Percentiles rank a stretch among this genome's conserved stretches.
Evolutionary conservation across 2,329 filamentous ascomycete genomes (phyloP).

Genomic region (Penicillium sp.): DNA sequence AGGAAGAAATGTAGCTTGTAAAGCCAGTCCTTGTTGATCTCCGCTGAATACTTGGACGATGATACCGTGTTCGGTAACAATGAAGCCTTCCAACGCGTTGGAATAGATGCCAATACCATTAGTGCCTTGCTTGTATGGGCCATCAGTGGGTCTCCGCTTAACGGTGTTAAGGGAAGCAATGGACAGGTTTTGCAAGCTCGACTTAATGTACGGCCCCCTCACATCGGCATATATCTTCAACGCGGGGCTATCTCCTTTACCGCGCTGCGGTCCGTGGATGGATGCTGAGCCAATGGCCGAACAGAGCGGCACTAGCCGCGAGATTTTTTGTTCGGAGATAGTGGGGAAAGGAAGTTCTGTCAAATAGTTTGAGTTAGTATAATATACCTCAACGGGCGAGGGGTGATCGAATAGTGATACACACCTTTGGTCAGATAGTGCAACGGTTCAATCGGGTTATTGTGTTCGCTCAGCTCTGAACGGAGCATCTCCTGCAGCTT

Average conservation of each 20-base stretch:
- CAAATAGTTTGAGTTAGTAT: too few species aligned
- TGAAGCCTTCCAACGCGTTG: constrained; percentile 80
- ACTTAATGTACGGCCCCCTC: constrained; percentile 79
- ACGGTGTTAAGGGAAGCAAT: constrained; percentile 80
- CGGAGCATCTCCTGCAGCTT: constrained; percentile 84
- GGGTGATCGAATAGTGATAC: background rate
- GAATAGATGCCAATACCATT: constrained; percentile 91
- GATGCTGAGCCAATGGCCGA: constrained; percentile 66
- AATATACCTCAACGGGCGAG: too few species aligned
- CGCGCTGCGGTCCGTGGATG: constrained; percentile 50
- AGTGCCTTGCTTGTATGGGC: constrained; percentile 80
- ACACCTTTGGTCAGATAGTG: constrained; percentile 88
- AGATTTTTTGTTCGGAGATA: constrained; percentile 70
- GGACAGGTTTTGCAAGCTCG: constrained; percentile 79
- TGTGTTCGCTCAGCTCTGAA: constrained; percentile 72
- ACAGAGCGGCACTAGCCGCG: constrained; percentile 75
- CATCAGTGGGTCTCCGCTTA: constrained; percentile 71
- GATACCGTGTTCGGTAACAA: constrained; percentile 84
- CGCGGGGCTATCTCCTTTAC: constrained; percentile 64
- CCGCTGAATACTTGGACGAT: constrained; percentile 81
- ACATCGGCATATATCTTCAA: constrained; percentile 81
- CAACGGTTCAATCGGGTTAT: constrained; percentile 77
- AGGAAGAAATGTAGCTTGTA: constrained; percentile 73
- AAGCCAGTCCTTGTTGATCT: constrained; percentile 77
- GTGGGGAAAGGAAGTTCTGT: constrained; percentile 71